Evolutionary conservation across 2,329 filamentous ascomycete genomes (phyloP).

Genomic region (Ceratocystis cacaofunesta): DNA sequence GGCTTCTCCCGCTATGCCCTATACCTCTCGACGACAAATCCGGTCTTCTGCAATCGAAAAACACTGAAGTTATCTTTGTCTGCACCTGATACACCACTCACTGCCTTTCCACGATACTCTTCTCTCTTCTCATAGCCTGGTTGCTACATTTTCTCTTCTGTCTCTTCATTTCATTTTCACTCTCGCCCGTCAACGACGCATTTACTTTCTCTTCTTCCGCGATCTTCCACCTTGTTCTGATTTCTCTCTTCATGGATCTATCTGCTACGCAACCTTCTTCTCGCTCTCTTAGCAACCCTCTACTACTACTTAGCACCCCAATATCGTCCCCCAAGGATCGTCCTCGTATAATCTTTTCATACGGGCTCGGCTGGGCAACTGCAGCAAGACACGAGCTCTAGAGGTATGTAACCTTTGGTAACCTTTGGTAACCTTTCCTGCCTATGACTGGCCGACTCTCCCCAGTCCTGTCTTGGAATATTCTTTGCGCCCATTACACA

Average conservation of each 20-base stretch:
- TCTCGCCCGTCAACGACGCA: neutral
- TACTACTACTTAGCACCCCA: neutral
- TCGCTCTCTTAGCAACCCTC: neutral
- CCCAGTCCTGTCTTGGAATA: neutral
- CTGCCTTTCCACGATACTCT: neutral
- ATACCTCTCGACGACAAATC: neutral
- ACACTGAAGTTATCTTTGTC: neutral
- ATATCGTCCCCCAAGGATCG: neutral
- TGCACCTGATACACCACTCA: neutral
- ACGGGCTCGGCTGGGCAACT: neutral
- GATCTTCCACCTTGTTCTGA: neutral
- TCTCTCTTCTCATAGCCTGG: constrained; percentile 10
- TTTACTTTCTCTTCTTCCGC: neutral
- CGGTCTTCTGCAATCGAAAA: neutral
- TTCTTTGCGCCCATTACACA: constrained; percentile 3
- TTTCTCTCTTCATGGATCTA: constrained; percentile 1
- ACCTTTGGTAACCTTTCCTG: neutral
- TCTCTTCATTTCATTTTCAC: neutral
- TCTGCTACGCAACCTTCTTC: neutral
- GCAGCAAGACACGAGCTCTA: constrained; percentile 4
- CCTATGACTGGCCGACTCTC: neutral
- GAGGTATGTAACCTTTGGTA: neutral
- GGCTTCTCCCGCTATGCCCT: neutral
- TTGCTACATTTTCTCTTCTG: constrained; percentile 4
- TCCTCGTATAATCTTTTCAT: neutral